Evolutionary conservation across 257 asterid species (phyloP).

Genomic region (Nicotiana paniculata): DNA sequence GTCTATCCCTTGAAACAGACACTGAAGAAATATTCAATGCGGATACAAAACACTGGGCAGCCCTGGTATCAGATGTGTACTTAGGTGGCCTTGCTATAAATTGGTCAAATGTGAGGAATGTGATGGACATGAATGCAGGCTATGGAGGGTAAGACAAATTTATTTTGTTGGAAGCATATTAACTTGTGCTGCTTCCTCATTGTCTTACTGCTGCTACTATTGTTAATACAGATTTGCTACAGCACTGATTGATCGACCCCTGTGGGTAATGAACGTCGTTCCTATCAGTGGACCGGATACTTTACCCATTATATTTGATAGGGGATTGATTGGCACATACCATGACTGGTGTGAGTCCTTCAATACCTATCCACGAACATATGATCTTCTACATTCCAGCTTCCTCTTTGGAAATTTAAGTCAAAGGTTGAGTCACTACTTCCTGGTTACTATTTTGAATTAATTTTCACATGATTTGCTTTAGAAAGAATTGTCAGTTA

Average conservation of each 20-base stretch:
- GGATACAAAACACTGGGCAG: slow-evolving; percentile 83
- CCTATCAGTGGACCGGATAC: slow-evolving; percentile 73
- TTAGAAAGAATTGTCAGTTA: neutral
- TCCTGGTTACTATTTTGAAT: neutral
- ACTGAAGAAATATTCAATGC: slow-evolving; percentile 51
- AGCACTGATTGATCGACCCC: slow-evolving; percentile 50
- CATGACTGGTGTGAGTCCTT: slow-evolving; percentile 99
- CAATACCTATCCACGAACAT: slow-evolving; percentile 85
- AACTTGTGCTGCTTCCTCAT: neutral
- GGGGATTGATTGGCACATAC: slow-evolving; percentile 86
- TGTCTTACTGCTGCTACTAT: neutral
- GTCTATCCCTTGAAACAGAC: slow-evolving; percentile 44
- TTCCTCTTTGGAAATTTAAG: slow-evolving; percentile 65
- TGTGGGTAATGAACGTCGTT: slow-evolving; percentile 92
- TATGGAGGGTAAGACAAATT: slow-evolving; percentile 77
- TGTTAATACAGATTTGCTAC: slow-evolving; percentile 68
- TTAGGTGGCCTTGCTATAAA: slow-evolving; percentile 55
- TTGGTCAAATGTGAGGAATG: slow-evolving; percentile 72
- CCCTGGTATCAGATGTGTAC: slow-evolving; percentile 75
- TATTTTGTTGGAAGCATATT: neutral
- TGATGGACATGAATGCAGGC: slow-evolving; percentile 94
- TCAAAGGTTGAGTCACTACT: slow-evolving; percentile 41
- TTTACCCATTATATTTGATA: slow-evolving; percentile 60
- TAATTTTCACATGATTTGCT: neutral
- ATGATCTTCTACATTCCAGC: slow-evolving; percentile 85